These are phyloP conservation scores for Xerocomus amazonicus DNA, from an alignment of 1,284 basidiomycete genomes.

Conservation along the genomic window DNA sequence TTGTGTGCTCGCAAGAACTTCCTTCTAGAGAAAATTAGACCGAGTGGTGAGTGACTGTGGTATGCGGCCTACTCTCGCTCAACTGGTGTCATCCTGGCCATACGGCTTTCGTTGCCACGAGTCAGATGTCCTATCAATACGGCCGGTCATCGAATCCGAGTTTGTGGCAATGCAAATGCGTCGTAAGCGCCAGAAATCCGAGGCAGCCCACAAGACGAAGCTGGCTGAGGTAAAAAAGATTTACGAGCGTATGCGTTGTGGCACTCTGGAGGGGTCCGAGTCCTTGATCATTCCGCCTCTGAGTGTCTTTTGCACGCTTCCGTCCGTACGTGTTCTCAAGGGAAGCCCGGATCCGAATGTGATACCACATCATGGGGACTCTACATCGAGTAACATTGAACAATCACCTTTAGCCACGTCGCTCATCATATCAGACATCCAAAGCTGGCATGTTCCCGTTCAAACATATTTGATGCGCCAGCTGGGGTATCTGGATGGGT, in stretches of 20 bases:
- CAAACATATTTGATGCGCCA: conserved; percentile 40
- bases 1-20: conserved; percentile 34
- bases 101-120: background rate
- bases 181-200: conserved; percentile 26
- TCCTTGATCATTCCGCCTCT: conserved; percentile 38
- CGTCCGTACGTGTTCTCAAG: conserved; percentile 39
- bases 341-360: conserved; percentile 22
- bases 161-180: conserved; percentile 27
- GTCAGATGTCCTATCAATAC: conserved; percentile 30
- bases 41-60: conserved; percentile 29
- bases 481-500: conserved; percentile 45
- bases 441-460: conserved; percentile 45
- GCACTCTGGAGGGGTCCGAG: conserved; percentile 1
- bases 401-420: conserved; percentile 33
- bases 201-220: conserved; percentile 21
- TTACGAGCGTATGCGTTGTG: conserved; percentile 34
- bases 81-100: background rate
- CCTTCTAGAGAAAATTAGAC: conserved; percentile 35
- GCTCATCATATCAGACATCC: conserved; percentile 44
- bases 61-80: background rate
- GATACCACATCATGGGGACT: background rate
- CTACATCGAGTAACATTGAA: conserved; percentile 27
- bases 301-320: conserved; percentile 42
- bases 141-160: conserved; percentile 31
- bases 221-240: conserved; percentile 31